phyloP scores from a whole-genome alignment of 139 green algal species.

The Volvox africanus region DNA sequence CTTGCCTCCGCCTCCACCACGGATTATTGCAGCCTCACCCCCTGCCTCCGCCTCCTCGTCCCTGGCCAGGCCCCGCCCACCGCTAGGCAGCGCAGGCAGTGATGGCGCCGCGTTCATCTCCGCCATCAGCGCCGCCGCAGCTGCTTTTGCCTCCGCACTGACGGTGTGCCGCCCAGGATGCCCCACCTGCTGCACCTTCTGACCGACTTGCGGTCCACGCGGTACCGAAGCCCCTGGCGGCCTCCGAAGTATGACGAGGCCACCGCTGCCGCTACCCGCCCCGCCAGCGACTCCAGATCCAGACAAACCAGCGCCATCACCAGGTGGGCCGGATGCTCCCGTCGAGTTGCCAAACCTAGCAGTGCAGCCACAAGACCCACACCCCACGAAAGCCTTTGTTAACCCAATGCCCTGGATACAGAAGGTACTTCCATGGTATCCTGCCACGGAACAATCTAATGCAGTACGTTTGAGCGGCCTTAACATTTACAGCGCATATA shows the following conservation, averaged over 20 bases:
- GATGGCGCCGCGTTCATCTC: constrained; percentile 36
- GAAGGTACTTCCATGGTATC: too few relatives aligned
- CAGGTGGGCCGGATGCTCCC: too few relatives aligned
- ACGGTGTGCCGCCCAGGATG: background rate
- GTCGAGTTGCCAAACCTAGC: too few relatives aligned
- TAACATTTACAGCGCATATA: too few relatives aligned
- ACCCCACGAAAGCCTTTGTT: too few relatives aligned
- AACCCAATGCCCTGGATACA: too few relatives aligned
- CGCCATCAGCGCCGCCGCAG: constrained; percentile 39
- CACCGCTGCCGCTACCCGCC: background rate
- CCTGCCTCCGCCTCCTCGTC: constrained; percentile 7
- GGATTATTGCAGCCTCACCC: background rate
- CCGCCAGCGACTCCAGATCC: background rate
- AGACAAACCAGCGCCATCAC: background rate
- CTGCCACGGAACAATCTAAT: too few relatives aligned
- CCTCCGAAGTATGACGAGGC: constrained; percentile 14
- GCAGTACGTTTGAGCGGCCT: too few relatives aligned
- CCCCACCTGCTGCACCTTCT: background rate
- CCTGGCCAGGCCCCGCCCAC: constrained; percentile 19
- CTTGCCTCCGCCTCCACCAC: background rate
- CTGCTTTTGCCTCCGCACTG: background rate
- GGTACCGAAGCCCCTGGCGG: constrained; percentile 2
- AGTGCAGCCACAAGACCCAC: too few relatives aligned
- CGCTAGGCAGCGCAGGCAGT: background rate
- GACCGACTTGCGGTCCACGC: too few relatives aligned